Evolutionary conservation across 495 filamentous ascomycete genomes (phyloP), one percentile per base, ranked within the genome.

Genomic region (Aspergillus campestris): DNA sequence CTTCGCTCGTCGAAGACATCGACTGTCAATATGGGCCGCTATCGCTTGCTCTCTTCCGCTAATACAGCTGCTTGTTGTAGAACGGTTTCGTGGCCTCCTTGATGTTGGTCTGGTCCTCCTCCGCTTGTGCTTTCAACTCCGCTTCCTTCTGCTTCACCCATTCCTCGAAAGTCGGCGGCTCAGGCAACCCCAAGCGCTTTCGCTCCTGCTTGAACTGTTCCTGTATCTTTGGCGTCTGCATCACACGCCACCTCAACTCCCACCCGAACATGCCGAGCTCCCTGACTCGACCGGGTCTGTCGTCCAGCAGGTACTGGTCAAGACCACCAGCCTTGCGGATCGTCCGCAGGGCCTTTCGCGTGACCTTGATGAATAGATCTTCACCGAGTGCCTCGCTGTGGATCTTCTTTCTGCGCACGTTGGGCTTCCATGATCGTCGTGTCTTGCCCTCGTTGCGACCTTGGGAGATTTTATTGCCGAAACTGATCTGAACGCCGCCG

Each of bases 181-280:
- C 59, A 1, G 64, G 67, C 44, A 81, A 54, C 8, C 74, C 78
- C 53, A 73, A 38, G 39, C 45, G 60, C 50, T 59, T 63, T 45
- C 84, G 69, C 70, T 89, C 66, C 35, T 55, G 47, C 36, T 62
- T 63, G 50, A 87, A 83, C 50, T 75, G 63, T 51, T 71, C 72
- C 53, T 74, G 76, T 28, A 91, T 73, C 33, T 59, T 61, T 3
- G 72, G 69, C 2, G 79, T 84, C 69, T 88, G 84, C 82, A 95
- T 84, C 40, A 96, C 67, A 51, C 80, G 70, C 86, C 87, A 94
- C 55, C 92, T 69, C 51, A 97, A 69, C 42, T 78, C 69, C 92
- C 92, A 98, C 9, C 92, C 92, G 48, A 79, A 82, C 42, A 87
- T 75, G 4, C 92, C 92, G 44, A 98, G 68, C 53, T 94, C 86